Evolutionary conservation across 1,139 yeast species (phyloP).

Genomic region (Geotrichum citri-aurantii): DNA sequence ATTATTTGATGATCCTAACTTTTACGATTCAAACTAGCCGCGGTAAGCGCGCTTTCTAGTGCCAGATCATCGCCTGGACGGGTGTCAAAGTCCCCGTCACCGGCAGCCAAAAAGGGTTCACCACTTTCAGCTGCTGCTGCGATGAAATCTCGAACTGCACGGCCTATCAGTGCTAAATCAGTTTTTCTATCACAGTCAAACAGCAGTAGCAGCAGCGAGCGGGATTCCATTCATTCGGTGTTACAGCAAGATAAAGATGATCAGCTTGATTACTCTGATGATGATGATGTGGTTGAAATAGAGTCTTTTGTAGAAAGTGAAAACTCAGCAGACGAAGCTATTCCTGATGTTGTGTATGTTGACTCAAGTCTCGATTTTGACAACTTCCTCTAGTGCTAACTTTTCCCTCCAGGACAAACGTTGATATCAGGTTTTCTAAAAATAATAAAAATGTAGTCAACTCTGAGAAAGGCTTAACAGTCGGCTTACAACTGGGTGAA

Average conservation of each 20-base stretch:
- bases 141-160: not conserved
- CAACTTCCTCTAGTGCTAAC: not conserved
- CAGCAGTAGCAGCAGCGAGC: not conserved
- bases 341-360: not conserved
- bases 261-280: not conserved
- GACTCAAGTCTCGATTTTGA: not conserved
- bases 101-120: not conserved
- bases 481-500: slow-evolving; percentile 14
- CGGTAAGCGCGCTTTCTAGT: slow-evolving; percentile 6
- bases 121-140: not conserved
- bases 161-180: not conserved
- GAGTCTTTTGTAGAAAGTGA: not conserved
- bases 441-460: slow-evolving; percentile 4
- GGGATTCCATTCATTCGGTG: not conserved
- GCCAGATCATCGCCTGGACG: not conserved
- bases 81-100: not conserved
- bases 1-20: not conserved
- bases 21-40: not conserved
- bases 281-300: not conserved
- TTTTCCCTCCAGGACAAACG: not conserved
- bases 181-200: not conserved
- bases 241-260: not conserved
- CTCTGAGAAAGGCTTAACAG: slow-evolving; percentile 1
- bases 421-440: slow-evolving; percentile 1
- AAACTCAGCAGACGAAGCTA: not conserved